Evolutionary conservation across 495 filamentous ascomycete genomes (phyloP).

Genomic region (Aspergillus baeticus): DNA sequence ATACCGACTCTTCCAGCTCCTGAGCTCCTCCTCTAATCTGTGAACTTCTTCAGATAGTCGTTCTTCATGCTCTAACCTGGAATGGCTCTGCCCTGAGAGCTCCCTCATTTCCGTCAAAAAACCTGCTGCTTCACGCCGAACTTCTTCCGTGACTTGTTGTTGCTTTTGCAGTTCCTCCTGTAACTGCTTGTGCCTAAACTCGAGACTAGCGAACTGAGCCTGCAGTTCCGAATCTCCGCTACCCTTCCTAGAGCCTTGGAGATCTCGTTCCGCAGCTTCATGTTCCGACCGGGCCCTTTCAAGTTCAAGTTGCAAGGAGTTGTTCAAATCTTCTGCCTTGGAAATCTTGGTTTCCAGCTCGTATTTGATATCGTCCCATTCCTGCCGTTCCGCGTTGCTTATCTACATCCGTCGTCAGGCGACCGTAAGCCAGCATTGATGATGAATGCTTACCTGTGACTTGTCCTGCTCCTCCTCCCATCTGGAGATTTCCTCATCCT

Average conservation of each 20-base stretch:
- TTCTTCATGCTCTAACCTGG: conserved; percentile 80
- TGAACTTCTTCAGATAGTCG: conserved; percentile 69
- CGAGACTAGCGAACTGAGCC: conserved; percentile 59
- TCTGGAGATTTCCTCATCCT: conserved; percentile 49
- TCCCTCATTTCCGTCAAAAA: conserved; percentile 88
- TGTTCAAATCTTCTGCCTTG: conserved; percentile 74
- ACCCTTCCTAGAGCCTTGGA: conserved; percentile 46
- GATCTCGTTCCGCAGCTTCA: conserved; percentile 57
- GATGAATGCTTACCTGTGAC: conserved; percentile 39
- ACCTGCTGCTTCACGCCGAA: conserved; percentile 77
- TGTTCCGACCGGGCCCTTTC: conserved; percentile 69
- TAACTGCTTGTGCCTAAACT: conserved; percentile 69
- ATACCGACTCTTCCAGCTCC: conserved; percentile 87
- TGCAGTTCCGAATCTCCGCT: conserved; percentile 48
- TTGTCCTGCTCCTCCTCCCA: conserved; percentile 38
- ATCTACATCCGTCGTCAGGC: conserved; percentile 26
- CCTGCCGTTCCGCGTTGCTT: conserved; percentile 50
- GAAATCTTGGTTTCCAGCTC: conserved; percentile 76
- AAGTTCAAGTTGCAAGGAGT: conserved; percentile 72
- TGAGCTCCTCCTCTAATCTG: conserved; percentile 74
- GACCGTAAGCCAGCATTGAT: neutral
- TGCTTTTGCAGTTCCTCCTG: conserved; percentile 70
- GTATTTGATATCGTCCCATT: conserved; percentile 72
- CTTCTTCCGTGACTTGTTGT: conserved; percentile 83
- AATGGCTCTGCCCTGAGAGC: conserved; percentile 73